Percentiles rank a stretch among this genome's conserved stretches.
phyloP scores from a whole-genome alignment of 2,329 filamentous ascomycete species.

The Pseudogymnoascus sp. region DNA sequence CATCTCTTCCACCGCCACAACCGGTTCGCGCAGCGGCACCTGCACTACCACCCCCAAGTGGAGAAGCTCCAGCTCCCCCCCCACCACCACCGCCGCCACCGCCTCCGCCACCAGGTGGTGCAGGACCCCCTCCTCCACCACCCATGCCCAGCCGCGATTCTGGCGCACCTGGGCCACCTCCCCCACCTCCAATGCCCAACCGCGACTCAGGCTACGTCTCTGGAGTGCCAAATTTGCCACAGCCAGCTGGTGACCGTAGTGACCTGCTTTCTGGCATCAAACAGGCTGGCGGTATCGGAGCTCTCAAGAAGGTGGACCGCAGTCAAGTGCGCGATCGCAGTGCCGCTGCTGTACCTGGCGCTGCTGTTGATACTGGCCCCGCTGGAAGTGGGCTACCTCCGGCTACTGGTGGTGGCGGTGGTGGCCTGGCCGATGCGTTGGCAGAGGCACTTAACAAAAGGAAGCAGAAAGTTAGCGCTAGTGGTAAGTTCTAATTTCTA shows the following conservation, averaged over 20 bases:
- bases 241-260: slow-evolving; percentile 40
- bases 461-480: slow-evolving; percentile 90
- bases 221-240: slow-evolving; percentile 40
- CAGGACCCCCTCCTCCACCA: slow-evolving; percentile 29
- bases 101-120: slow-evolving; percentile 28
- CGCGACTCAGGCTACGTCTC: slow-evolving; percentile 51
- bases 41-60: slow-evolving; percentile 31
- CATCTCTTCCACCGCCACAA: slow-evolving; percentile 29
- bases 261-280: slow-evolving; percentile 66
- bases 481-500: slow-evolving; percentile 58
- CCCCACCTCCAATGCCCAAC: slow-evolving; percentile 45
- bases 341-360: slow-evolving; percentile 50
- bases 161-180: slow-evolving; percentile 41
- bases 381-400: slow-evolving; percentile 44
- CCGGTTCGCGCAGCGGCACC: slow-evolving; percentile 30
- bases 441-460: slow-evolving; percentile 70
- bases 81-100: slow-evolving; percentile 31
- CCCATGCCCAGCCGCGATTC: slow-evolving; percentile 31
- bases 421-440: slow-evolving; percentile 73
- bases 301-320: slow-evolving; percentile 69
- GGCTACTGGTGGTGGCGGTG: slow-evolving; percentile 46
- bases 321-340: slow-evolving; percentile 65
- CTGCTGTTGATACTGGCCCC: slow-evolving; percentile 37
- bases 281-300: slow-evolving; percentile 55
- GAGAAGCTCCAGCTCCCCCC: slow-evolving; percentile 25